A percentile compares a stretch with the other conserved stretches of the same genome.
Conservation (phyloP, 805 yeast genomes). For the Allodekkera sacchari region DNA sequence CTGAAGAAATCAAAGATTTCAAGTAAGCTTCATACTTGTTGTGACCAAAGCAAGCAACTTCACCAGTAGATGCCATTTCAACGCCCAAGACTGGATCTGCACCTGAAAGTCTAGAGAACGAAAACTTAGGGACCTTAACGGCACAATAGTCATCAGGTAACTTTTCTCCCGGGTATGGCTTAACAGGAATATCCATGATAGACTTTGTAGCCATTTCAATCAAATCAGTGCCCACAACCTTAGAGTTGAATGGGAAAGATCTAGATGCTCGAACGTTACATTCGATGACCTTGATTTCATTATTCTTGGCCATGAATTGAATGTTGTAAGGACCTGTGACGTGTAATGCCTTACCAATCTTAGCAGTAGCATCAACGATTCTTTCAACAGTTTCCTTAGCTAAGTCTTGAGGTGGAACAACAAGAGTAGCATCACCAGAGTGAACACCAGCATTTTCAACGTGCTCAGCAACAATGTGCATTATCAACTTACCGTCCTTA, state of each 20-base stretch:
- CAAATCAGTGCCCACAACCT: slow-evolving; percentile 92
- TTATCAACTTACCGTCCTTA: slow-evolving; percentile 82
- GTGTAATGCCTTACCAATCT: slow-evolving; percentile 89
- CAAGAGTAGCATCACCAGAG: slow-evolving; percentile 97
- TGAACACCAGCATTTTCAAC: slow-evolving; percentile 99
- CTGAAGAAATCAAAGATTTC: slow-evolving; percentile 90
- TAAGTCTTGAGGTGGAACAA: slow-evolving; percentile 94
- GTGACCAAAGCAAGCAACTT: slow-evolving; percentile 94
- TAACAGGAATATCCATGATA: slow-evolving; percentile 77
- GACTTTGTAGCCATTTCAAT: slow-evolving; percentile 98
- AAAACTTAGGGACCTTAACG: slow-evolving; percentile 93
- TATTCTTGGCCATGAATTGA: slow-evolving; percentile 92
- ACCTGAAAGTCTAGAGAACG: slow-evolving; percentile 93
- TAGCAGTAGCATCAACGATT: slow-evolving; percentile 92
- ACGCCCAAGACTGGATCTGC: slow-evolving; percentile 98
- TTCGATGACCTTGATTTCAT: slow-evolving; percentile 94
- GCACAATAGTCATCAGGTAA: slow-evolving; percentile 94
- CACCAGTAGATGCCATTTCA: slow-evolving; percentile 99
- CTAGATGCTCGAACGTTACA: slow-evolving; percentile 99
- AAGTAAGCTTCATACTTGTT: slow-evolving; percentile 96
- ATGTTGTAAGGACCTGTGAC: slow-evolving; percentile 97
- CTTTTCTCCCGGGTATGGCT: slow-evolving; percentile 83
- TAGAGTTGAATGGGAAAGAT: slow-evolving; percentile 96
- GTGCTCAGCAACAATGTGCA: slow-evolving; percentile 98
- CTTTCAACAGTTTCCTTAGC: slow-evolving; percentile 85